A percentile compares a stretch with the other conserved stretches of the same genome.
These are phyloP conservation scores for Aleurites moluccanus DNA, from an alignment of 441 rosid species.

Conservation along the genomic window DNA sequence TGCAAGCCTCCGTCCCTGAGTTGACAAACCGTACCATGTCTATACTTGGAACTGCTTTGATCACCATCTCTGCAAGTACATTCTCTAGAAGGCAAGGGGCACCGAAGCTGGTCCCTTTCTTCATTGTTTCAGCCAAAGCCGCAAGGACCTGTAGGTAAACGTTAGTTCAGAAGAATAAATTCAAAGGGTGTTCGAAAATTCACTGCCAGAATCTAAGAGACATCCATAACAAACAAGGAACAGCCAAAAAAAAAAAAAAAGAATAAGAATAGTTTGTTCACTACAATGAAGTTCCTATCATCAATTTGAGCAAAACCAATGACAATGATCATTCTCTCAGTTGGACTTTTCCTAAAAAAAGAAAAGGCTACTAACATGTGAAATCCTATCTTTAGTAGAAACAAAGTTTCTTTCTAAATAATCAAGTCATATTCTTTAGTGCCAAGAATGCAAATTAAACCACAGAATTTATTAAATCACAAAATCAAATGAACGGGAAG, in stretches of 20 bases:
- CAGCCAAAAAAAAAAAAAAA: neutral
- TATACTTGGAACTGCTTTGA: slow-evolving; percentile 84
- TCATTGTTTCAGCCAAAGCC: slow-evolving; percentile 86
- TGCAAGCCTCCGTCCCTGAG: slow-evolving; percentile 96
- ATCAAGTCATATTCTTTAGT: neutral
- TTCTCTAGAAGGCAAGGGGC: slow-evolving; percentile 97
- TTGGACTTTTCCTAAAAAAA: neutral
- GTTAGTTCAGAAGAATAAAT: slow-evolving; percentile 5
- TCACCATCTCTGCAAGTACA: slow-evolving; percentile 81
- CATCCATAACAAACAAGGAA: slow-evolving; percentile 2
- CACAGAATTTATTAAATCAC: neutral
- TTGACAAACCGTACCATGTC: slow-evolving; percentile 95
- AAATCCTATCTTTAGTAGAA: neutral
- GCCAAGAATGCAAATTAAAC: neutral
- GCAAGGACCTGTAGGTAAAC: slow-evolving; percentile 61
- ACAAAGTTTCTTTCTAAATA: neutral
- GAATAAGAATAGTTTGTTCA: neutral
- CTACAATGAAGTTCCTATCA: neutral
- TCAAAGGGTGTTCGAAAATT: neutral
- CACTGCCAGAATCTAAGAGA: neutral
- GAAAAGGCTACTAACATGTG: neutral
- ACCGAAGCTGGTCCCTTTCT: slow-evolving; percentile 98
- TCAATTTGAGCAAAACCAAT: slow-evolving; percentile 5
- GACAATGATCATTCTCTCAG: neutral
- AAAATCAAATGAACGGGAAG: slow-evolving; percentile 10